Percentiles rank a stretch among this genome's conserved stretches.
phyloP scores from a whole-genome alignment of 495 filamentous ascomycete genomes.

The Stereocaulon alpinum region DNA sequence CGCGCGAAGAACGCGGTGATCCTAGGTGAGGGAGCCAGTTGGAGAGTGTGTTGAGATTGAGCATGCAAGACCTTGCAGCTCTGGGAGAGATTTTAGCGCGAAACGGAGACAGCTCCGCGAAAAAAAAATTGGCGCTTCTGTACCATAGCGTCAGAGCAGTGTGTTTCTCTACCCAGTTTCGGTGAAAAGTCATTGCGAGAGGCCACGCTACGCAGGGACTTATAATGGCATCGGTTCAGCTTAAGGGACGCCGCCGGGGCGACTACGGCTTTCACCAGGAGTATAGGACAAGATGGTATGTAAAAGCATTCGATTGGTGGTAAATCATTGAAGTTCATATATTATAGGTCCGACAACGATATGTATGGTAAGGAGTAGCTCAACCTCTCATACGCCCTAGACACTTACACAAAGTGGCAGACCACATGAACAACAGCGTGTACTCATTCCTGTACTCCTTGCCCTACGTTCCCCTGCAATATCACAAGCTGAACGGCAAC shows the following conservation, averaged over 20 bases:
- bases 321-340: background rate
- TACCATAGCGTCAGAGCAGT: background rate
- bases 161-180: no score
- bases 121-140: background rate
- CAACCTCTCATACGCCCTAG: slow-evolving; percentile 16
- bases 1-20: slow-evolving; percentile 48
- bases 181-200: no score
- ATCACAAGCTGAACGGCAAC: background rate
- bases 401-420: background rate
- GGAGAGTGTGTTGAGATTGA: background rate
- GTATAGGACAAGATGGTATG: slow-evolving; percentile 82
- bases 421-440: slow-evolving; percentile 61
- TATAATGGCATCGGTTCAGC: slow-evolving; percentile 2
- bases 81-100: no score
- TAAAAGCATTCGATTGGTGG: background rate
- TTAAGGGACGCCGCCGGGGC: slow-evolving; percentile 53
- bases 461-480: background rate
- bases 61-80: no score
- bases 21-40: slow-evolving; percentile 51
- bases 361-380: slow-evolving; percentile 57
- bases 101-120: no score
- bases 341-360: slow-evolving; percentile 77
- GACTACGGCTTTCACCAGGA: slow-evolving; percentile 76
- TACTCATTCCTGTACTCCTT: slow-evolving; percentile 59
- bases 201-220: no score